Evolutionary conservation across 2,329 filamentous ascomycete species (phyloP), one percentile per base, ranked within the genome.

Genomic region (Colletotrichum lindemuthianum): DNA sequence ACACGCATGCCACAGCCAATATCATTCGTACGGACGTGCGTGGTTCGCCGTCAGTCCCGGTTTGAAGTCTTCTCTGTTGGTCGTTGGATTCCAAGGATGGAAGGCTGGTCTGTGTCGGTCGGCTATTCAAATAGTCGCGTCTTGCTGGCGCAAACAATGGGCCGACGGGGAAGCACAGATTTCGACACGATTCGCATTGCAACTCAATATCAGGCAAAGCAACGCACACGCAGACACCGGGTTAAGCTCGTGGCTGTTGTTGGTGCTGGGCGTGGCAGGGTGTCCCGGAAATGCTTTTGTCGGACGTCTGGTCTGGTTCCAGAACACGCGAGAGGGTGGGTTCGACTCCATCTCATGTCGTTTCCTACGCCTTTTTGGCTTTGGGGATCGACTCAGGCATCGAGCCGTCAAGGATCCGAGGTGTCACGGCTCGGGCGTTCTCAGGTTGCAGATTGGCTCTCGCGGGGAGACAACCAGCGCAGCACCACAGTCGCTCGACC

Each of bases 301-400:
- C 41, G 51, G 51, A 52, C 47, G 58, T 61, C 58, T 59, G 61
- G 61, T 59, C 53, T 57, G 50, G 59, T 64, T 64, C 63, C 63
- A 66, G 59, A 64, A 63, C 48, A 53, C 16, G 39, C 34, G 54
- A 54, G 53, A 16, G 61, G 60, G 61, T 65, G 51, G 51, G 58
- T 65, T 57, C 40, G 58, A 57, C 58, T 48, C 51, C 51, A 43
- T 61, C 58, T 37, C 45, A 57, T 56, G 58, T 52, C 45, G 61
- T 39, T 36, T 57, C n/a, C 40, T 16, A 44, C 40, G 61, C 32
- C 47, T 36, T 37, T 64, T 56, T 61, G 58, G 50, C 58, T 56
- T 47, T 56, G 40, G 51, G 16, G 61, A 61, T 65, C 51, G 61
- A 52, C 58, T 61, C 61, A 48, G 61, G 58, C 61, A 65, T 61